phyloP scores from a whole-genome alignment of 2,329 filamentous ascomycete species.

The Colletotrichum godetiae region DNA sequence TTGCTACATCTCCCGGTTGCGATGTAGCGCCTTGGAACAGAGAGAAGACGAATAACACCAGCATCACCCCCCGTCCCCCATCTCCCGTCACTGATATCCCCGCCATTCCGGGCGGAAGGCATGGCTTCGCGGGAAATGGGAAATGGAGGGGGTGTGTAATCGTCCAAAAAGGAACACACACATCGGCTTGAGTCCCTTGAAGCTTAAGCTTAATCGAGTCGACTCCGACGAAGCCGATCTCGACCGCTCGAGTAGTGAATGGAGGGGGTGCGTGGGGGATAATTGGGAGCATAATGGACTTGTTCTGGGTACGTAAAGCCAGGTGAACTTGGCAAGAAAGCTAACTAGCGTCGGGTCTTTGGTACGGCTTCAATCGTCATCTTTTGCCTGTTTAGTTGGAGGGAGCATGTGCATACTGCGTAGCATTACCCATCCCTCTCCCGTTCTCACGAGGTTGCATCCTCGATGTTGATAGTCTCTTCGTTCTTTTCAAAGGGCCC shows the following conservation, averaged over 20 bases:
- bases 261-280: neutral
- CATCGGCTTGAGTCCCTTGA: neutral
- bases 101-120: neutral
- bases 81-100: neutral
- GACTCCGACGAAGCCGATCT: neutral
- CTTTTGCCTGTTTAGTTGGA: neutral
- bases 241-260: neutral
- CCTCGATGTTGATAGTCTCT: neutral
- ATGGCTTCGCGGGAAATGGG: neutral
- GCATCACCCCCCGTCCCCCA: neutral
- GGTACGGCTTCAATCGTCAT: neutral
- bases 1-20: neutral
- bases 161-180: neutral
- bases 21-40: neutral
- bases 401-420: neutral
- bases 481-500: neutral
- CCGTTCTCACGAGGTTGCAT: neutral
- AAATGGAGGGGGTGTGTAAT: neutral
- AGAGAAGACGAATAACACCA: neutral
- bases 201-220: neutral
- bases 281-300: neutral
- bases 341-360: neutral
- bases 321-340: neutral
- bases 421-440: neutral
- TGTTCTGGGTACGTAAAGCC: neutral